Conservation (phyloP, 2,329 filamentous ascomycete species). For the Pseudogymnoascus sp. region DNA sequence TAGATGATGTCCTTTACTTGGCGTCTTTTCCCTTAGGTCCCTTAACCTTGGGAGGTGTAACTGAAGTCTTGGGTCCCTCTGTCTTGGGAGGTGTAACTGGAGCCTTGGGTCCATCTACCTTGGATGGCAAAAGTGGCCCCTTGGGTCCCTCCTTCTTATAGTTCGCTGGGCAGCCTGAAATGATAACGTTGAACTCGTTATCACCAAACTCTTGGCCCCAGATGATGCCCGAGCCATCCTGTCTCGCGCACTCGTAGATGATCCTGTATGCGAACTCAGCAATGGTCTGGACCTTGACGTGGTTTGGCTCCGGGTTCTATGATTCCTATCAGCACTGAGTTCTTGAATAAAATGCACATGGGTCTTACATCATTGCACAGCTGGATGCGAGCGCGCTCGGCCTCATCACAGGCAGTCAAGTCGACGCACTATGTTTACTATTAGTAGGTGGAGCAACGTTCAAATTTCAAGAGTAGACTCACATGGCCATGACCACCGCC, state of each 20-base stretch:
- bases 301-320: background rate
- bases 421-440: background rate
- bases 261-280: slow-evolving; percentile 7
- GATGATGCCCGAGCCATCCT: slow-evolving; percentile 10
- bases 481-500: slow-evolving; percentile 2
- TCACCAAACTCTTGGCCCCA: slow-evolving; percentile 6
- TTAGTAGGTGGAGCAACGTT: background rate
- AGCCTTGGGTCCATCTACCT: background rate
- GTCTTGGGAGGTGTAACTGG: background rate
- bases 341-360: background rate
- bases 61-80: background rate
- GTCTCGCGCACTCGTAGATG: slow-evolving; percentile 10
- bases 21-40: background rate
- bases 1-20: background rate
- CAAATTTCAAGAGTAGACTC: background rate
- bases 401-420: slow-evolving; percentile 8
- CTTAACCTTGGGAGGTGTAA: background rate
- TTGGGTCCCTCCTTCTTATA: background rate
- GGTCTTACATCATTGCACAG: background rate
- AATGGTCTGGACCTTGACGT: slow-evolving; percentile 3
- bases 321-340: background rate
- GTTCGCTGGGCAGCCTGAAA: background rate
- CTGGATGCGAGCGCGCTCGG: slow-evolving; percentile 6
- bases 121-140: background rate
- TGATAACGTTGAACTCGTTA: slow-evolving; percentile 7